Evolutionary conservation across 495 filamentous ascomycete genomes (phyloP).

Genomic region (Symbiotaphrina buchneri): DNA sequence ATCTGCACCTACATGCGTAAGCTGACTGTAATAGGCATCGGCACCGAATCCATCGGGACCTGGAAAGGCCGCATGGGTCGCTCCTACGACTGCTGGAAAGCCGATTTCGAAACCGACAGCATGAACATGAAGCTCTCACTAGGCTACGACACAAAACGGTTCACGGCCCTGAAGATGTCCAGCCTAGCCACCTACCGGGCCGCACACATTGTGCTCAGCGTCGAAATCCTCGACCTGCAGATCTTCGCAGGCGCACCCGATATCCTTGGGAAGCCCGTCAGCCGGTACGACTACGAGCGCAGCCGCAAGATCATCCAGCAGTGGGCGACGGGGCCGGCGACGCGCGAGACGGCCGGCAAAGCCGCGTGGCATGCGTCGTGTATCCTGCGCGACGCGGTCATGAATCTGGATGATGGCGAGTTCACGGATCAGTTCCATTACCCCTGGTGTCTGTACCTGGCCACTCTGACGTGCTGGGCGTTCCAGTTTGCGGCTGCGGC

Average conservation of each 20-base stretch:
- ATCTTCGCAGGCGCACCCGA: slow-evolving; percentile 28
- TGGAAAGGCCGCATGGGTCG: slow-evolving; percentile 24
- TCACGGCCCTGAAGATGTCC: slow-evolving; percentile 18
- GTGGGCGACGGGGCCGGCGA: too few species aligned
- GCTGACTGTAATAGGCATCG: too few species aligned
- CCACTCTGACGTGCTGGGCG: slow-evolving; percentile 27
- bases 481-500: slow-evolving; percentile 16
- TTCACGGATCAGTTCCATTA: slow-evolving; percentile 27
- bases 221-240: slow-evolving; percentile 30
- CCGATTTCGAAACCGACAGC: slow-evolving; percentile 25
- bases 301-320: slow-evolving; percentile 18
- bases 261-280: slow-evolving; percentile 25
- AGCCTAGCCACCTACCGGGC: slow-evolving; percentile 25
- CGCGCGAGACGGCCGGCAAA: slow-evolving; percentile 10
- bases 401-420: slow-evolving; percentile 24
- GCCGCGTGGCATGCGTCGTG: slow-evolving; percentile 23
- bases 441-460: slow-evolving; percentile 32
- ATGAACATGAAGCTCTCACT: slow-evolving; percentile 14
- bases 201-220: slow-evolving; percentile 23
- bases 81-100: slow-evolving; percentile 29
- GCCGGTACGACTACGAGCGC: slow-evolving; percentile 19
- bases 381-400: slow-evolving; percentile 21
- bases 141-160: slow-evolving; percentile 9
- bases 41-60: too few species aligned
- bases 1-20: too few species aligned